A percentile compares a stretch with the other conserved stretches of the same genome.
Evolutionary conservation across 192 early-diverging fungal genomes (phyloP).

Genomic region (Gamsiella multidivaricata): DNA sequence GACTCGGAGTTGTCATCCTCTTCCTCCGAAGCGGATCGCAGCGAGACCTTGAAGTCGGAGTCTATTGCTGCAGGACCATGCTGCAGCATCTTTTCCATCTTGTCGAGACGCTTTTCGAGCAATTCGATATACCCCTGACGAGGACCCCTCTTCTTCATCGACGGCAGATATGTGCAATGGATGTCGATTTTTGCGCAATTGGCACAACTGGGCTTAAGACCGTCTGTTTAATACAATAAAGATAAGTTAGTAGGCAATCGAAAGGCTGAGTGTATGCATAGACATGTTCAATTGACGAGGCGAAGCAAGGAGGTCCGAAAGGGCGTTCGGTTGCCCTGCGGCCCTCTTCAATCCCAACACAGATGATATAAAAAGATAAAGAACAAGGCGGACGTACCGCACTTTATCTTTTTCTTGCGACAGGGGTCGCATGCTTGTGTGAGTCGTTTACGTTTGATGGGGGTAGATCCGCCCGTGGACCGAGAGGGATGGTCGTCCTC

Average conservation of each 20-base stretch:
- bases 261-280: neutral
- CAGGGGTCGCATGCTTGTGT: constrained; percentile 82
- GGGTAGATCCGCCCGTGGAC: constrained; percentile 1
- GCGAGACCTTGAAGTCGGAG: constrained; percentile 9
- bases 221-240: constrained; percentile 40
- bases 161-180: constrained; percentile 84
- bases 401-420: constrained; percentile 78
- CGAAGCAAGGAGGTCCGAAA: too few relatives aligned
- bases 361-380: neutral
- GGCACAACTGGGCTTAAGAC: constrained; percentile 79
- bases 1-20: neutral
- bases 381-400: constrained; percentile 30
- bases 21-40: neutral
- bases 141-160: constrained; percentile 90
- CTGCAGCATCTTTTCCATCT: constrained; percentile 80
- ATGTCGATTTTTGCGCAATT: constrained; percentile 78
- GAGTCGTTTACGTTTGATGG: constrained; percentile 68
- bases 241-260: neutral
- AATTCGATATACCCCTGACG: constrained; percentile 85
- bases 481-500: neutral
- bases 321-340: too few relatives aligned
- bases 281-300: neutral
- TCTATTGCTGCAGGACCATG: constrained; percentile 34
- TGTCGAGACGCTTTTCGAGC: constrained; percentile 78
- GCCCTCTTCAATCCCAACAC: too few relatives aligned